These are phyloP conservation scores for Sporothrix luriei DNA, from an alignment of 2,329 filamentous ascomycete species.

Conservation along the genomic window DNA sequence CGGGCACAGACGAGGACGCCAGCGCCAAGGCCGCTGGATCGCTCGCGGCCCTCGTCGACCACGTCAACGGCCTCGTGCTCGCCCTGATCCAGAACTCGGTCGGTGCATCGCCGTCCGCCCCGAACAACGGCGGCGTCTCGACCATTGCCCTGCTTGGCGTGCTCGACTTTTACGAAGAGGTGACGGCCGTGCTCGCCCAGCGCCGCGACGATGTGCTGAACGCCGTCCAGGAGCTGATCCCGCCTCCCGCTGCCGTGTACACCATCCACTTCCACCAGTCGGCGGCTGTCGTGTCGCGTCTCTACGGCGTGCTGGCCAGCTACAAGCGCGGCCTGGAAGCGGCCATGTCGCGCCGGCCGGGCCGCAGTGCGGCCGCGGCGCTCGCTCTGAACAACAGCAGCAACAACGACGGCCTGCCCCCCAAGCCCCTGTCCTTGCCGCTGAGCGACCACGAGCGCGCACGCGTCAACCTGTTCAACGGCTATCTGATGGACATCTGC, in stretches of 20 bases:
- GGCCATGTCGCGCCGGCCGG: slow-evolving; percentile 50
- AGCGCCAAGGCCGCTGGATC: slow-evolving; percentile 35
- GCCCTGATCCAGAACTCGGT: slow-evolving; percentile 60
- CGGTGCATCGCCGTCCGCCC: slow-evolving; percentile 43
- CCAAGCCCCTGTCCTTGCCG: slow-evolving; percentile 31
- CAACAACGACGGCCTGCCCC: neutral
- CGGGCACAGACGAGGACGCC: slow-evolving; percentile 40
- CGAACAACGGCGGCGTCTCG: slow-evolving; percentile 22
- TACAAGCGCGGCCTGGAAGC: slow-evolving; percentile 76
- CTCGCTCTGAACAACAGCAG: neutral
- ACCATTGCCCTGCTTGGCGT: slow-evolving; percentile 54
- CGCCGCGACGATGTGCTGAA: slow-evolving; percentile 52
- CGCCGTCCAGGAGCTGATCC: slow-evolving; percentile 67
- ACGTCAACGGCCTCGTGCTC: slow-evolving; percentile 60
- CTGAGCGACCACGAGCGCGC: slow-evolving; percentile 55
- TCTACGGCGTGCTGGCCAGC: slow-evolving; percentile 67
- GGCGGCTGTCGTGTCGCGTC: slow-evolving; percentile 64
- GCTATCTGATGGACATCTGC: slow-evolving; percentile 83
- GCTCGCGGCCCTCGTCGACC: slow-evolving; percentile 50
- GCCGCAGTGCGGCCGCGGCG: slow-evolving; percentile 24
- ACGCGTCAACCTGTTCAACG: slow-evolving; percentile 74
- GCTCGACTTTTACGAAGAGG: slow-evolving; percentile 69
- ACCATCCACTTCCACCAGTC: slow-evolving; percentile 68
- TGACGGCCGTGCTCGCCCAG: slow-evolving; percentile 57
- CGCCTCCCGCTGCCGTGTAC: slow-evolving; percentile 69